Evolutionary conservation across 257 asterid genomes (phyloP), one percentile per base, ranked within the genome.

Genomic region (Pogostemon cablin): DNA sequence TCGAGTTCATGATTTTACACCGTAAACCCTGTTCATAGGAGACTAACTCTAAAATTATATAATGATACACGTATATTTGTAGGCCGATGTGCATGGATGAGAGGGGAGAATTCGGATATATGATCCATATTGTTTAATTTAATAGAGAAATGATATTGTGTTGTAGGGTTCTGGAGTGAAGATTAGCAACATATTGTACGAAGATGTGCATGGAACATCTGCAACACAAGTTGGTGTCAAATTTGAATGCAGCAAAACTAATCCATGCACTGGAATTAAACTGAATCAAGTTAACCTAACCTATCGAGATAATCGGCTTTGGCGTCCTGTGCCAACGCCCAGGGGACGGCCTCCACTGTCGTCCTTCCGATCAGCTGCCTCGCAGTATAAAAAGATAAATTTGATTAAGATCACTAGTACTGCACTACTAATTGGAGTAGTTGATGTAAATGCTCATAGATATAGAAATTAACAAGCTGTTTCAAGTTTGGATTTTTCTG

Each of bases 171-270:
- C 82, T 0, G 88, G 88, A 0, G 80, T 80, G 47, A 73, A 43
- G 57, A 70, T 83, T 25, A 78, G 82, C 56, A 69, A 64, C 44
- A 48, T 75, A 54, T 78, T 68, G 0, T 85, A 78, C 37, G 54
- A 64, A 64, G 86, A 85, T 62, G 62, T 85, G 37, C 85, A 64
- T 12, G 90, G 90, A 50, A 78, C 84, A 43, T 82, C 89, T 0
- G 81, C 85, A 44, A 65, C 84, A 9, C 40, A 41, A 37, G 39
- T 84, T 9, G 82, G 75, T 6, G 68, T 78, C 47, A 78, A 64
- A 58, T 78, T 81, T 4, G 79, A 68, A 0, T 81, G 86, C 77
- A 81, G 86, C 43, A 64, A 68, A 63, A 15, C 40, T 2, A 56
- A 54, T 9, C 82, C 85, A 0, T 81, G 85, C 67, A 70, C 4